Base-by-base conservation (phyloP, 495 filamentous ascomycete species). In the Lasiosphaeria hispida region DNA sequence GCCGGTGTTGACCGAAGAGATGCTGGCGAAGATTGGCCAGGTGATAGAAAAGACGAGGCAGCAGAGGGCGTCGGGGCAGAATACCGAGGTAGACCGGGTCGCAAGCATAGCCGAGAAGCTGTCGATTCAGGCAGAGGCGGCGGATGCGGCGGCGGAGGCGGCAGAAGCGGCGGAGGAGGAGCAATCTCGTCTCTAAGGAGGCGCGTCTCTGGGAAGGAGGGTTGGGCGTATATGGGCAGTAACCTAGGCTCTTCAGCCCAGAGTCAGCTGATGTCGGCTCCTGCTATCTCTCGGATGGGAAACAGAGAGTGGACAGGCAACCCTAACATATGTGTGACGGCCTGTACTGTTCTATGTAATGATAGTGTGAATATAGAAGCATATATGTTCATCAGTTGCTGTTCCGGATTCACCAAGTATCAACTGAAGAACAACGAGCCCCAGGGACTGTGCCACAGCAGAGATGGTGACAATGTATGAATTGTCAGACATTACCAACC, bases 11-110 rank as follows among this genome's bases (percentile, higher is more conserved):
- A 79, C 80, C 11, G 62, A 77, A 9, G 82, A 83, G 62, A 84
- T 88, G 77, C 69, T 87, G 62, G 83, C 77, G 65, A 82, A 73
- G 73, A 85, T 89, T 64, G 86, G 86, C 62, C 70, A 82, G 75
- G 72, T 87, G 45, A 87, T 89, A 64, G 84, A 79, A 35, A 67
- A 64, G 70, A 87, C 85, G 62, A 71, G 70, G 62, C 66, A 37
- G 33, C 7, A 19, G 9, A 45, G 53, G 10, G 40, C 15, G 15
- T 10, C 8, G 10, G 53, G 53, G 34, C 17, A 48, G 42, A 38
- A 30, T 30, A 30, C 23, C 23, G 23, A 15, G 41, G 15, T 47
- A n/a, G 53, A 39, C 10, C 18, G 14, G 8, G 17, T 55, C 13
- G 18, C 45, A 35, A 35, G 36, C 18, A 34, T 42, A 23, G 42